Evolutionary conservation across 2,329 filamentous ascomycete species (phyloP).

Genomic region (Aspergillus glaucus): DNA sequence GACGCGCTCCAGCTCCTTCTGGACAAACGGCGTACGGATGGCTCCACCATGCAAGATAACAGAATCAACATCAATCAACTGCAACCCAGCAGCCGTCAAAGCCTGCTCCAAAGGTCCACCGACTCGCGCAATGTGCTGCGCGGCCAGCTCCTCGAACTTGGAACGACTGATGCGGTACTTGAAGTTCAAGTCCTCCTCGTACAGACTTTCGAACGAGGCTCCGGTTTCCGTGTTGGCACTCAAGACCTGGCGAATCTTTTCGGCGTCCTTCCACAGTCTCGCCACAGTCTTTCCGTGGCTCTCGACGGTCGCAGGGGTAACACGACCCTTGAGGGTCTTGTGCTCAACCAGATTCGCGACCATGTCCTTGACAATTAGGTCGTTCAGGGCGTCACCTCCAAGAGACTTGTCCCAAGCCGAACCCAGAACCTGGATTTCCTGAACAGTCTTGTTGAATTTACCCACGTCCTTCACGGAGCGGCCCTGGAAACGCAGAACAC

Average conservation of each 20-base stretch:
- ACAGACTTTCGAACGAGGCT: constrained; percentile 75
- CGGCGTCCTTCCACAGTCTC: constrained; percentile 88
- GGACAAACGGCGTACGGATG: constrained; percentile 84
- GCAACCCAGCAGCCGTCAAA: constrained; percentile 65
- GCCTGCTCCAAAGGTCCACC: constrained; percentile 65
- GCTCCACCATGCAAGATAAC: constrained; percentile 90
- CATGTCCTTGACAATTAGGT: constrained; percentile 84
- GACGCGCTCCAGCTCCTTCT: constrained; percentile 72
- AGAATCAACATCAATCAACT: constrained; percentile 71
- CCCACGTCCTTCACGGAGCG: constrained; percentile 84
- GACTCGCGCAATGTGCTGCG: constrained; percentile 62
- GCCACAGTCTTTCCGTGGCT: constrained; percentile 77
- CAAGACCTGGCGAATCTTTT: constrained; percentile 77
- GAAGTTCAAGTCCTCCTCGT: constrained; percentile 85
- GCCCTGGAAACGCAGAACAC: constrained; percentile 82
- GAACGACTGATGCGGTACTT: constrained; percentile 77
- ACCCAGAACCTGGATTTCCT: constrained; percentile 86
- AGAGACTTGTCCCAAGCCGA: constrained; percentile 83
- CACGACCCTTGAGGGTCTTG: constrained; percentile 44
- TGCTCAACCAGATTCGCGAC: constrained; percentile 69
- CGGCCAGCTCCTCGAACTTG: constrained; percentile 73
- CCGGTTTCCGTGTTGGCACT: constrained; percentile 84
- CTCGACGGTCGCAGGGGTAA: constrained; percentile 44
- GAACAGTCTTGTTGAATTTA: constrained; percentile 91
- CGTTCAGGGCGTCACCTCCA: constrained; percentile 83